Evolutionary conservation across 1,284 basidiomycete species (phyloP).

Genomic region (Apiotrichum porosum): DNA sequence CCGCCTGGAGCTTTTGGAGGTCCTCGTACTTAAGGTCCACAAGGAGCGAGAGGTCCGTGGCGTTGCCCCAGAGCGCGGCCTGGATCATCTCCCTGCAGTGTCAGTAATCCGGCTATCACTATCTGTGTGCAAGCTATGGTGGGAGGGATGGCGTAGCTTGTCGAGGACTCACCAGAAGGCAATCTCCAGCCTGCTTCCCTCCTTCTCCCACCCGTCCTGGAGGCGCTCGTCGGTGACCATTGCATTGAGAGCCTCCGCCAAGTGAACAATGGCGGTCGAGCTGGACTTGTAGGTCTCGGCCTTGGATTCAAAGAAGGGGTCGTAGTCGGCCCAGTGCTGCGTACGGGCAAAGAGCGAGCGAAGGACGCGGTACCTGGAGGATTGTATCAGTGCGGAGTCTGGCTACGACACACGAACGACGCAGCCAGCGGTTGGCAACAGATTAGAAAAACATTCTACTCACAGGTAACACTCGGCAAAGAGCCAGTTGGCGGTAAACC

Average conservation of each 20-base stretch:
- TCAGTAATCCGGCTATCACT: not conserved
- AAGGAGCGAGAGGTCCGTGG: constrained; percentile 48
- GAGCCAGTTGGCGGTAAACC: constrained; percentile 91
- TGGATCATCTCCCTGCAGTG: constrained; percentile 46
- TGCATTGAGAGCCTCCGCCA: constrained; percentile 40
- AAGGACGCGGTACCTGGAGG: constrained; percentile 76
- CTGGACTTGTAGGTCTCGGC: constrained; percentile 76
- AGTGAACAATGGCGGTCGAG: constrained; percentile 64
- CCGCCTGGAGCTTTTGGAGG: constrained; percentile 75
- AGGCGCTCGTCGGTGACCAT: constrained; percentile 33
- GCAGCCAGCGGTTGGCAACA: not conserved
- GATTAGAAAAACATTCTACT: constrained; percentile 27
- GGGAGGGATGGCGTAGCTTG: no score
- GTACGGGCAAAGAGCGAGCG: constrained; percentile 69
- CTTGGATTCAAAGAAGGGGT: constrained; percentile 83
- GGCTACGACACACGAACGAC: no score
- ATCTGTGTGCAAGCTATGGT: not conserved
- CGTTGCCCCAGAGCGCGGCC: constrained; percentile 49
- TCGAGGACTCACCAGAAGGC: constrained; percentile 40
- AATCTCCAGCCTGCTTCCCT: constrained; percentile 40
- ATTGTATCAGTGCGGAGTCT: constrained; percentile 3
- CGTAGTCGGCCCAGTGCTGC: constrained; percentile 68
- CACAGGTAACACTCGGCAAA: constrained; percentile 74
- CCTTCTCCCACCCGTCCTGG: constrained; percentile 24
- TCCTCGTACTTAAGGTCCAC: constrained; percentile 57